Base-by-base conservation (phyloP, 2,329 filamentous ascomycete genomes). In the Coniochaeta hoffmannii region DNA sequence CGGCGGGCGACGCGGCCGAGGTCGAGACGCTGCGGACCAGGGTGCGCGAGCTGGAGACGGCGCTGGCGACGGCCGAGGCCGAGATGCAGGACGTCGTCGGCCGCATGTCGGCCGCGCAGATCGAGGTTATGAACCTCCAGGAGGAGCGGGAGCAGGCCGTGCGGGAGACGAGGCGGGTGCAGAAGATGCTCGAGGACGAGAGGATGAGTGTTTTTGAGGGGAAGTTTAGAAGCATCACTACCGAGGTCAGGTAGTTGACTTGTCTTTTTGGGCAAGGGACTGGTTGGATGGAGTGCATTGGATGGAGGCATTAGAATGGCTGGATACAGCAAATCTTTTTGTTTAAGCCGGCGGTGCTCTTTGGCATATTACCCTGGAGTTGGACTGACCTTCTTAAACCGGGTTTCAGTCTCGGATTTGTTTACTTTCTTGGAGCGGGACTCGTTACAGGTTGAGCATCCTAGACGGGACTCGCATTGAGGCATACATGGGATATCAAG, bases 51-150 rank as follows among this genome's bases (percentile, higher is more conserved):
- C 82, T 99, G 2, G 94, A 99, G 75, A 86, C 83, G 64, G 87
- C 92, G 15, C 77, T 95, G 12, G 73, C 80, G 5, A 82, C 90
- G 60, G 88, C 90, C 15, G 90, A 94, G 64, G 75, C 76, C 52
- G 89, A 93, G 72, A 93, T 94, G 88, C 84, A 90, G 66, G 85
- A 90, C 69, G 89, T 94, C 8, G 88, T 95, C 8, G 78, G 85
- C 58, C 80, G 87, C 60, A 93, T 95, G 86, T 93, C 90, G 71
- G 77, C 78, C 62, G 88, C 89, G 10, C 89, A 94, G 73, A 89
- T 92, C 63, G 88, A 92, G 71, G 89, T 94, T 56, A 83, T 88
- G 65, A 82, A 89, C 66, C 76, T 95, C 56, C 89, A 92, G 70
- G 82, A 83, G 62, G 82, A 88, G 70, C 79, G 83, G 63, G 89